Evolutionary conservation across 2,329 filamentous ascomycete species (phyloP).

Genomic region (Alternaria brassicicola): DNA sequence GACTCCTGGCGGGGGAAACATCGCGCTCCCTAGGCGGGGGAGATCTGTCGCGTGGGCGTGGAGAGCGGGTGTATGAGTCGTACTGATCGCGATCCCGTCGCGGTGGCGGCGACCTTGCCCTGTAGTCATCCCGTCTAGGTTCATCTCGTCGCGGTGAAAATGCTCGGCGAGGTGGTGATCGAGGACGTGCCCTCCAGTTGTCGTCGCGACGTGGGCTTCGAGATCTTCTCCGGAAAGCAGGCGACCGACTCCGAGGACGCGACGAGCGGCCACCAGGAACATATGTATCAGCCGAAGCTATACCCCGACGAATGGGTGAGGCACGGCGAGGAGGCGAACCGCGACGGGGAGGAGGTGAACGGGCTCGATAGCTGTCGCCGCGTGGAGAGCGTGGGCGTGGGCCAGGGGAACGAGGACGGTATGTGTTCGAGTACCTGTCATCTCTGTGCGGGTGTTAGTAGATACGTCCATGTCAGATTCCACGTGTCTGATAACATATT

Average conservation of each 20-base stretch:
- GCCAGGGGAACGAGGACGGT: constrained; percentile 45
- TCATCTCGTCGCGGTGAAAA: constrained; percentile 48
- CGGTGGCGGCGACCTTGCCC: constrained; percentile 51
- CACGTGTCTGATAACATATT: not conserved
- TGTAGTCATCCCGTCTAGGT: constrained; percentile 40
- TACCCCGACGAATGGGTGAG: constrained; percentile 44
- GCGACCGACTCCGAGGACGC: constrained; percentile 49
- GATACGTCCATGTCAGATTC: not conserved
- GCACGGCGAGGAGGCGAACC: constrained; percentile 9
- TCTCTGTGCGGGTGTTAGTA: constrained; percentile 36
- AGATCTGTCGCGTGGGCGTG: constrained; percentile 52
- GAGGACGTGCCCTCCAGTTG: constrained; percentile 52
- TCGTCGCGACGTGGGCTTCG: constrained; percentile 51
- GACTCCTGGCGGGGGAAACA: constrained; percentile 54
- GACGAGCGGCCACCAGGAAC: constrained; percentile 45
- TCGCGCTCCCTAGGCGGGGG: constrained; percentile 53
- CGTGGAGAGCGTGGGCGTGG: constrained; percentile 40
- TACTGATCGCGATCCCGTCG: constrained; percentile 49
- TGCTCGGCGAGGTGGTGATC: constrained; percentile 56
- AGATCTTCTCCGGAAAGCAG: constrained; percentile 48
- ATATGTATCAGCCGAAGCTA: constrained; percentile 50
- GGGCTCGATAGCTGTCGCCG: constrained; percentile 46
- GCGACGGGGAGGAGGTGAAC: constrained; percentile 11
- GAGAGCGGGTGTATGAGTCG: constrained; percentile 50
- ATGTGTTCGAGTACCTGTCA: constrained; percentile 48